phyloP scores from a whole-genome alignment of 2,329 filamentous ascomycete genomes.

The Colletotrichum zoysiae region DNA sequence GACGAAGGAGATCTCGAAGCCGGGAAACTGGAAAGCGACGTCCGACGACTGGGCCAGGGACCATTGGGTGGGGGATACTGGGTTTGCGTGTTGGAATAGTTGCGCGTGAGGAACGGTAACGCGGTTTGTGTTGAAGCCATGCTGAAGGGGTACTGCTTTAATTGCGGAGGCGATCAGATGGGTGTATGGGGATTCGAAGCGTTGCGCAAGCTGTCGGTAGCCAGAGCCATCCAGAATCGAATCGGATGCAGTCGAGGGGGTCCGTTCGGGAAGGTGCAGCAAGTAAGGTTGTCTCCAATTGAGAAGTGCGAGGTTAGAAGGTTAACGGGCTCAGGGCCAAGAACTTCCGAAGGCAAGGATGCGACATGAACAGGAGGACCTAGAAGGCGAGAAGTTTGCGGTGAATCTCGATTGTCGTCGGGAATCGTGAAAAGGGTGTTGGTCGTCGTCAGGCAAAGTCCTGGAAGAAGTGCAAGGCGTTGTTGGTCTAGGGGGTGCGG shows the following conservation, averaged over 20 bases:
- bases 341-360: slow-evolving; percentile 15
- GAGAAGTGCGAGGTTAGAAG: slow-evolving; percentile 31
- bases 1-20: slow-evolving; percentile 69
- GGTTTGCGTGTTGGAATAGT: slow-evolving; percentile 52
- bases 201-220: slow-evolving; percentile 35
- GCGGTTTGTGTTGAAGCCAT: slow-evolving; percentile 58
- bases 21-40: slow-evolving; percentile 75
- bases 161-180: slow-evolving; percentile 37
- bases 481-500: slow-evolving; percentile 10
- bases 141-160: slow-evolving; percentile 27
- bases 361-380: slow-evolving; percentile 33
- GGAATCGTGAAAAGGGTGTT: slow-evolving; percentile 16
- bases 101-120: slow-evolving; percentile 58
- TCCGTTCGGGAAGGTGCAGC: slow-evolving; percentile 40
- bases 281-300: slow-evolving; percentile 27
- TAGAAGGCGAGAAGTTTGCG: slow-evolving; percentile 21
- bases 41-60: slow-evolving; percentile 55
- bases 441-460: slow-evolving; percentile 10
- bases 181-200: slow-evolving; percentile 25
- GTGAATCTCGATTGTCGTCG: slow-evolving; percentile 29
- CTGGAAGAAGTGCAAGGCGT: slow-evolving; percentile 8
- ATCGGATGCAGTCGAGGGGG: slow-evolving; percentile 29
- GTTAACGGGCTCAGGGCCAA: slow-evolving; percentile 31
- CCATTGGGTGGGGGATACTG: slow-evolving; percentile 48
- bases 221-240: slow-evolving; percentile 33